Conservation (phyloP, 2,329 filamentous ascomycete species). For the Fusarium duplospermum region DNA sequence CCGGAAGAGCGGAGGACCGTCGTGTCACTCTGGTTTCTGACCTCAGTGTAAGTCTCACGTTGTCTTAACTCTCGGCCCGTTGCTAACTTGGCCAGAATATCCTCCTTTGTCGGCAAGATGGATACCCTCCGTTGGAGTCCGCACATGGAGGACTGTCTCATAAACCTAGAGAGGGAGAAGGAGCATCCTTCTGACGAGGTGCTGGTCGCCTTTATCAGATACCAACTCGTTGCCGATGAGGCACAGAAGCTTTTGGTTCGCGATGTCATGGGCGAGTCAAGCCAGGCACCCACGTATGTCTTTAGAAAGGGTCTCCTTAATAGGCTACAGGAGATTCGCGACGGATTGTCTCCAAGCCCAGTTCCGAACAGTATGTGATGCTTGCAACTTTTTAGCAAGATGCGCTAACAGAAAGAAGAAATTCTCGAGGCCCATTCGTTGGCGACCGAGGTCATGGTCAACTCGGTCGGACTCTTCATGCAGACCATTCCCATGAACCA, state of each 20-base stretch:
- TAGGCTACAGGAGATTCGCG: slow-evolving; percentile 44
- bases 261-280: slow-evolving; percentile 45
- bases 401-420: slow-evolving; percentile 38
- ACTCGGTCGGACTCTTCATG: slow-evolving; percentile 50
- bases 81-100: slow-evolving; percentile 43
- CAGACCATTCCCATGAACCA: slow-evolving; percentile 46
- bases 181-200: slow-evolving; percentile 63
- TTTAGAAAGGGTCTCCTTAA: slow-evolving; percentile 48
- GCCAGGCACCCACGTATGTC: slow-evolving; percentile 47
- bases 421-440: slow-evolving; percentile 47
- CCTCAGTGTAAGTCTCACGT: slow-evolving; percentile 48
- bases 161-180: slow-evolving; percentile 56
- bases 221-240: slow-evolving; percentile 56
- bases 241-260: slow-evolving; percentile 47
- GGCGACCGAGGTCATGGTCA: slow-evolving; percentile 47
- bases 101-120: slow-evolving; percentile 57
- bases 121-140: slow-evolving; percentile 68
- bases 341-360: slow-evolving; percentile 38
- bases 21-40: slow-evolving; percentile 59
- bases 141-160: slow-evolving; percentile 68
- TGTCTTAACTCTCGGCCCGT: background rate
- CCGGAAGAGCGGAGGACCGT: slow-evolving; percentile 63
- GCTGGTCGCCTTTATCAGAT: slow-evolving; percentile 52
- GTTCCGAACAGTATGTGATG: slow-evolving; percentile 43
- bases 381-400: too few species aligned